phyloP scores from a whole-genome alignment of 2,329 filamentous ascomycete species.

The Dothistroma septosporum region DNA sequence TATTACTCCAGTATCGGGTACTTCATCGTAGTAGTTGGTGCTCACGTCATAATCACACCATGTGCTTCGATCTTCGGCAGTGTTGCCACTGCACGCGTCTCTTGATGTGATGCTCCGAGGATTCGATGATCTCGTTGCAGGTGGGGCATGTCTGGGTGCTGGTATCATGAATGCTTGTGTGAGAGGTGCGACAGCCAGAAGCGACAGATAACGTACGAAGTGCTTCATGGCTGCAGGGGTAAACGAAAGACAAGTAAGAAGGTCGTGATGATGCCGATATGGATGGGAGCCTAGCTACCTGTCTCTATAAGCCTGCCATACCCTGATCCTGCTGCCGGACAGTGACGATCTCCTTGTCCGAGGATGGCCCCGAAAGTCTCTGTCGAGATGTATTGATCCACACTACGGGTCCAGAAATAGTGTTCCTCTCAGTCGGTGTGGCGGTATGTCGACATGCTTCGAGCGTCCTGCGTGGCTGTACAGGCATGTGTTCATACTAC shows the following conservation, averaged over 20 bases:
- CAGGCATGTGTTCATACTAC: neutral
- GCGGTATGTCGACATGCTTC: slow-evolving; percentile 2
- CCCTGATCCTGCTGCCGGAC: neutral
- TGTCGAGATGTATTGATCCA: slow-evolving; percentile 4
- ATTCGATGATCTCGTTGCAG: neutral
- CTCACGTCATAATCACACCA: slow-evolving; percentile 36
- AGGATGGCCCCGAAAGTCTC: neutral
- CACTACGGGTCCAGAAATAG: slow-evolving; percentile 1
- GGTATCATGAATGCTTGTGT: neutral
- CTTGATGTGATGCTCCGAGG: neutral
- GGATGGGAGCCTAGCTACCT: neutral
- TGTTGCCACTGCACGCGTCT: slow-evolving; percentile 28
- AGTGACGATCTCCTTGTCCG: neutral
- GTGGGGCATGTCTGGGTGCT: neutral
- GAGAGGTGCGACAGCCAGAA: neutral
- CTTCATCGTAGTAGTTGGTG: slow-evolving; percentile 36
- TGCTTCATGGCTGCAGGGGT: neutral
- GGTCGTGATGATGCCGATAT: neutral
- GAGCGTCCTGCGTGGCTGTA: neutral
- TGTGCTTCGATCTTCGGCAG: slow-evolving; percentile 27
- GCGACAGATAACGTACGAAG: neutral
- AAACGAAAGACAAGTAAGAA: neutral
- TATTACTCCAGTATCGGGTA: slow-evolving; percentile 21
- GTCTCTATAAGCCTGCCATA: slow-evolving; percentile 1
- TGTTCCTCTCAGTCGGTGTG: neutral